Evolutionary conservation across 768 basidiomycete genomes (phyloP).

Genomic region (Lactarius deliciosus): DNA sequence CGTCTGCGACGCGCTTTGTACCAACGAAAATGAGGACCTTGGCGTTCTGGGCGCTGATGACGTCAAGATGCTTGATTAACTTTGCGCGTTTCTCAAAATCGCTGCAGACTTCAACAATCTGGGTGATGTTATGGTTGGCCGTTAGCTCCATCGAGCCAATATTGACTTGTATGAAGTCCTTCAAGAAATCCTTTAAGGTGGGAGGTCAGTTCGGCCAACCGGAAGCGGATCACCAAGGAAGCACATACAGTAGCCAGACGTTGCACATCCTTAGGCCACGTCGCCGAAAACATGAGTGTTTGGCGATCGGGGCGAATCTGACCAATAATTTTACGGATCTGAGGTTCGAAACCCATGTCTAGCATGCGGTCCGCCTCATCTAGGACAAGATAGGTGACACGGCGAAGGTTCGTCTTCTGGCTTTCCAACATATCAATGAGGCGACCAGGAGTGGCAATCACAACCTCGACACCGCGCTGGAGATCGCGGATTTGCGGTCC

Average conservation of each 20-base stretch:
- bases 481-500: constrained; percentile 98
- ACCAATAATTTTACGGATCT: constrained; percentile 96
- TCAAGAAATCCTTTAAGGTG: constrained; percentile 76
- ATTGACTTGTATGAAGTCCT: constrained; percentile 97
- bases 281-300: constrained; percentile 98
- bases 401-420: constrained; percentile 93
- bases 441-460: constrained; percentile 99
- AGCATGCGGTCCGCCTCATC: constrained; percentile 99
- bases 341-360: constrained; percentile 99
- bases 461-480: constrained; percentile 94
- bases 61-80: constrained; percentile 94
- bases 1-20: constrained; percentile 97
- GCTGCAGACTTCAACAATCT: constrained; percentile 94
- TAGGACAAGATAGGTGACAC: constrained; percentile 97
- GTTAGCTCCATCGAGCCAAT: constrained; percentile 98
- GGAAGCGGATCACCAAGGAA: constrained; percentile 6
- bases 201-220: neutral
- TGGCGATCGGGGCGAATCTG: constrained; percentile 99
- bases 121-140: constrained; percentile 96
- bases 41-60: constrained; percentile 94
- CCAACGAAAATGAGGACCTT: constrained; percentile 99
- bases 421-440: constrained; percentile 99
- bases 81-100: constrained; percentile 97
- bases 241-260: constrained; percentile 79
- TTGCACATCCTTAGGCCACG: constrained; percentile 99